These are phyloP conservation scores for Pugionium cornutum DNA, from an alignment of 345 rosid genomes.

Conservation along the genomic window DNA sequence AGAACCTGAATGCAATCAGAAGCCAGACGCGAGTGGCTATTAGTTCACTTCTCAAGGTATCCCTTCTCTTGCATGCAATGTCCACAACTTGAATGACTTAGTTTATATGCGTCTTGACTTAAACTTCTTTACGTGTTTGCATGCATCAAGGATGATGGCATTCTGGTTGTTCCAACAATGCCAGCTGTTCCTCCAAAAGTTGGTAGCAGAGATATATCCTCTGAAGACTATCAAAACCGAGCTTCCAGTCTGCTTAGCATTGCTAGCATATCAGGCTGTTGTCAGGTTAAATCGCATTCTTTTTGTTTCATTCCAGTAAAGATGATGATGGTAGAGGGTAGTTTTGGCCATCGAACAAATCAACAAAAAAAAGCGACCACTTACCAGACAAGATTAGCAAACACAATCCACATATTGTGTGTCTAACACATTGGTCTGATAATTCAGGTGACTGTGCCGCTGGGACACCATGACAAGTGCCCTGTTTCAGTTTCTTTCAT, in stretches of 20 bases:
- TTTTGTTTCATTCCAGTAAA: constrained; percentile 11
- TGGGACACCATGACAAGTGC: constrained; percentile 68
- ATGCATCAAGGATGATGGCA: constrained; percentile 76
- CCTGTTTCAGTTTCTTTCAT: constrained; percentile 83
- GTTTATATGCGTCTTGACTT: constrained; percentile 24
- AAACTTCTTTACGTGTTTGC: constrained; percentile 16
- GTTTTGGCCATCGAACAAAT: neutral
- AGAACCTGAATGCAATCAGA: constrained; percentile 65
- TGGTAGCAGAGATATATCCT: constrained; percentile 68
- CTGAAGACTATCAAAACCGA: constrained; percentile 67
- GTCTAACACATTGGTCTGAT: constrained; percentile 28
- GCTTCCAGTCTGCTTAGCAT: constrained; percentile 71
- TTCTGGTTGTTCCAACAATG: constrained; percentile 81
- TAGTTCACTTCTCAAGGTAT: constrained; percentile 79
- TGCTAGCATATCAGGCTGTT: constrained; percentile 93
- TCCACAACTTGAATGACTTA: constrained; percentile 2
- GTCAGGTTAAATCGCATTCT: constrained; percentile 64
- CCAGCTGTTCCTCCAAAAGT: constrained; percentile 81
- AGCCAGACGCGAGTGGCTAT: constrained; percentile 76
- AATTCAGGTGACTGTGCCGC: constrained; percentile 69
- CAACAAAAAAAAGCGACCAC: constrained; percentile 1
- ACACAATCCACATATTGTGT: neutral
- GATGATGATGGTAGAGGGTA: constrained; percentile 8
- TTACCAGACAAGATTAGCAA: constrained; percentile 14
- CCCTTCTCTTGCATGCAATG: constrained; percentile 2